Conservation (phyloP, 2,329 filamentous ascomycete genomes). For the Sporothrix mexicana region DNA sequence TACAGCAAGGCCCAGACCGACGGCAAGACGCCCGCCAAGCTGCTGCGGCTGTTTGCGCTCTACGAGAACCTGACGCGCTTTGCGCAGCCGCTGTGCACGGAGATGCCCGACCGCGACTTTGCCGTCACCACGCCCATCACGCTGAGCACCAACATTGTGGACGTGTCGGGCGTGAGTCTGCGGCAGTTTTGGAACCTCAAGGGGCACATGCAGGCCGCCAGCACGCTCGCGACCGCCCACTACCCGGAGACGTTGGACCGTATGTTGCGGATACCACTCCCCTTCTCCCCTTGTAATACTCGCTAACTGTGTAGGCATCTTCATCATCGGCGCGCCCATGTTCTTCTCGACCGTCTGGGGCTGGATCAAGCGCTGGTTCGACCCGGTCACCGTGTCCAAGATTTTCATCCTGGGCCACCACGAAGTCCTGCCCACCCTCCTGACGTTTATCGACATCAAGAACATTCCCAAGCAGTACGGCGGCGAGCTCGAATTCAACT, state of each 20-base stretch:
- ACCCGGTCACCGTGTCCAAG: constrained; percentile 91
- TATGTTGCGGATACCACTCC: constrained; percentile 48
- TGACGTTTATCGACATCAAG: constrained; percentile 77
- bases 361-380: constrained; percentile 95
- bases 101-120: constrained; percentile 72
- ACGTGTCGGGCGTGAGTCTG: constrained; percentile 84
- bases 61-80: constrained; percentile 94
- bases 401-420: constrained; percentile 83
- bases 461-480: constrained; percentile 92
- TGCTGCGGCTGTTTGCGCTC: constrained; percentile 85
- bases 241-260: constrained; percentile 93
- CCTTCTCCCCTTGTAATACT: constrained; percentile 49
- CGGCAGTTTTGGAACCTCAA: constrained; percentile 97
- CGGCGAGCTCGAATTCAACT: constrained; percentile 81
- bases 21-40: constrained; percentile 71
- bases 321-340: constrained; percentile 81
- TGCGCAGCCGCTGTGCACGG: constrained; percentile 81
- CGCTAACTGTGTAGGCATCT: constrained; percentile 30
- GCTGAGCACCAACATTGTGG: constrained; percentile 92
- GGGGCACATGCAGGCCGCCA: constrained; percentile 90
- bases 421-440: constrained; percentile 78
- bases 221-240: constrained; percentile 84
- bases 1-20: constrained; percentile 61
- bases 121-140: constrained; percentile 80
- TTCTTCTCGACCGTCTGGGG: constrained; percentile 95